phyloP scores from a whole-genome alignment of 1,284 basidiomycete genomes.

The Boletus calvinii region DNA sequence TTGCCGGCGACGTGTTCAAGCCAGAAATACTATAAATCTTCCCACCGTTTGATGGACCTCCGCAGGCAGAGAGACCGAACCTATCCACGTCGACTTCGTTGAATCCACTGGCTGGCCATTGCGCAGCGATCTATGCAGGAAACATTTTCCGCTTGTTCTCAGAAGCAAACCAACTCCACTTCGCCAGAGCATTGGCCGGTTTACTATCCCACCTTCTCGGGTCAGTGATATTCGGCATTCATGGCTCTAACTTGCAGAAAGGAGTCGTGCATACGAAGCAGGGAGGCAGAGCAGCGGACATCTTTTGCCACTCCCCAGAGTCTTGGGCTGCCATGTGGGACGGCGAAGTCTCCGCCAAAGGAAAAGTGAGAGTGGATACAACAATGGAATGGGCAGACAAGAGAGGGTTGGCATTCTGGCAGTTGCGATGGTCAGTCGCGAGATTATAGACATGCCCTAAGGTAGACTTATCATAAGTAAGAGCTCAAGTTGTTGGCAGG shows the following conservation, averaged over 20 bases:
- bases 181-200: constrained; percentile 26
- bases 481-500: no score
- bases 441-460: constrained; percentile 1
- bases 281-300: neutral
- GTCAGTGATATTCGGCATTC: constrained; percentile 21
- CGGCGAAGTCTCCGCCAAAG: constrained; percentile 23
- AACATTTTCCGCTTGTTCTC: constrained; percentile 37
- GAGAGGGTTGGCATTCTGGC: neutral
- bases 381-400: neutral
- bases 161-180: constrained; percentile 27
- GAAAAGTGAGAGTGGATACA: constrained; percentile 22
- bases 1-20: constrained; percentile 34
- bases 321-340: constrained; percentile 30
- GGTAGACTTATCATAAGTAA: no score
- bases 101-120: constrained; percentile 31
- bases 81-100: constrained; percentile 25
- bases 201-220: constrained; percentile 27
- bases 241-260: neutral
- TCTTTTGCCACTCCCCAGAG: constrained; percentile 33
- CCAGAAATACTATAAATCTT: constrained; percentile 18
- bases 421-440: constrained; percentile 1
- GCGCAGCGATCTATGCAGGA: constrained; percentile 29
- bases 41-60: constrained; percentile 7
- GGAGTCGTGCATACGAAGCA: neutral
- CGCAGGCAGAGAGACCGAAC: constrained; percentile 7